These are phyloP conservation scores for Apium graveolens DNA, from an alignment of 129 eudicot genomes.

Conservation along the genomic window DNA sequence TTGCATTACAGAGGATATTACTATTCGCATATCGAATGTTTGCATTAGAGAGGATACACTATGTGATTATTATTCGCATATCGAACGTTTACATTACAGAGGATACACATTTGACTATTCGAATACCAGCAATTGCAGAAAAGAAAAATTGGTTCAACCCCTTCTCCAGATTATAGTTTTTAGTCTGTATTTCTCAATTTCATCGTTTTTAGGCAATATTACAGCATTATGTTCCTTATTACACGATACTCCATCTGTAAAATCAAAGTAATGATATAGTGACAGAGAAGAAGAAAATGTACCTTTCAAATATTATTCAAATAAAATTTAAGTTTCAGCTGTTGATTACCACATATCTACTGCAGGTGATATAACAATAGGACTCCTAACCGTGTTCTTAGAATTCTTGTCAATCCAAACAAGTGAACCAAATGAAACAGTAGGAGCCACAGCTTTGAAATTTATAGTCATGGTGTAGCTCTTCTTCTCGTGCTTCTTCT, in stretches of 20 bases:
- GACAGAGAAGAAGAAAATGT: neutral
- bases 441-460: neutral
- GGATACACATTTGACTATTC: neutral
- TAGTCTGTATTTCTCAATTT: neutral
- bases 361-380: constrained; percentile 15
- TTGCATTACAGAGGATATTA: too few species aligned
- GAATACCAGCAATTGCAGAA: neutral
- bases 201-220: neutral
- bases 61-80: too few species aligned
- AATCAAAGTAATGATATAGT: neutral
- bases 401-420: constrained; percentile 14
- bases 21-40: too few species aligned
- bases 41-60: too few species aligned
- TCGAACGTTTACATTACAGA: neutral
- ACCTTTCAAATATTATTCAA: neutral
- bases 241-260: neutral
- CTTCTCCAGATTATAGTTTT: neutral
- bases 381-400: constrained; percentile 20
- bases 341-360: constrained; percentile 5
- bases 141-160: neutral
- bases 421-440: constrained; percentile 13
- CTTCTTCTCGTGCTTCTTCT: constrained; percentile 6
- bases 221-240: too few species aligned
- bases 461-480: constrained; percentile 9
- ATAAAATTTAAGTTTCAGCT: neutral